Percentiles rank a stretch among this genome's conserved stretches.
Evolutionary conservation across 768 basidiomycete genomes (phyloP).

Genomic region (Lentinula guzmanii): DNA sequence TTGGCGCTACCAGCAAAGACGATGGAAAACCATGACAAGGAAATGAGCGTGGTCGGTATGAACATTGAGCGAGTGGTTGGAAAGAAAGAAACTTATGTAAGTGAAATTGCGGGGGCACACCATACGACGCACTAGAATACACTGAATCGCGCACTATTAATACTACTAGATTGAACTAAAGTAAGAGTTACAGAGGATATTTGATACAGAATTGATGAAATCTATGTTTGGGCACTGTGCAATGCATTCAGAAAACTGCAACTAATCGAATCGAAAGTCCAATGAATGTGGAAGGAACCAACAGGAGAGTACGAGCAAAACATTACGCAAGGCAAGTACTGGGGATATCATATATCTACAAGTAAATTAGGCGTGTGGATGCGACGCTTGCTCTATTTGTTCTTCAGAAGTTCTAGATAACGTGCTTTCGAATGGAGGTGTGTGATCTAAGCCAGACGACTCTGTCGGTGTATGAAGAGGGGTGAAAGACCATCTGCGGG

Average conservation of each 20-base stretch:
- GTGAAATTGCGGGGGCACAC: neutral
- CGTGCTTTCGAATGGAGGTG: neutral
- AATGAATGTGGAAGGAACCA: neutral
- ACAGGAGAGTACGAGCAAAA: neutral
- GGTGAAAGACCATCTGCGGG: conserved; percentile 12
- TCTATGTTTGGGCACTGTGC: neutral
- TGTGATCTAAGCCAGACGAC: conserved; percentile 3
- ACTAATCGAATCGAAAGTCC: neutral
- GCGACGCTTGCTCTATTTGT: neutral
- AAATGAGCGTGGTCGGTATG: conserved; percentile 47
- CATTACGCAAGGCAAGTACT: neutral
- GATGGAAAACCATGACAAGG: conserved; percentile 31
- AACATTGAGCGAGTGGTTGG: conserved; percentile 20
- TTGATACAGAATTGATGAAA: conserved; percentile 1
- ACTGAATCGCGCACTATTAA: neutral
- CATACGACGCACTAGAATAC: no score
- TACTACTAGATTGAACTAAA: neutral
- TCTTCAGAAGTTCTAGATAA: conserved; percentile 4
- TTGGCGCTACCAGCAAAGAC: conserved; percentile 42
- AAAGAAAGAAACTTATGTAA: neutral
- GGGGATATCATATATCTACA: neutral
- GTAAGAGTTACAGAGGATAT: neutral
- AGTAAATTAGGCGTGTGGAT: neutral
- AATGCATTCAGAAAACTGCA: neutral
- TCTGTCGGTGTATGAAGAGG: conserved; percentile 9